Evolutionary conservation across 192 early-diverging fungal genomes (phyloP).

Genomic region (Entomortierella lignicola): DNA sequence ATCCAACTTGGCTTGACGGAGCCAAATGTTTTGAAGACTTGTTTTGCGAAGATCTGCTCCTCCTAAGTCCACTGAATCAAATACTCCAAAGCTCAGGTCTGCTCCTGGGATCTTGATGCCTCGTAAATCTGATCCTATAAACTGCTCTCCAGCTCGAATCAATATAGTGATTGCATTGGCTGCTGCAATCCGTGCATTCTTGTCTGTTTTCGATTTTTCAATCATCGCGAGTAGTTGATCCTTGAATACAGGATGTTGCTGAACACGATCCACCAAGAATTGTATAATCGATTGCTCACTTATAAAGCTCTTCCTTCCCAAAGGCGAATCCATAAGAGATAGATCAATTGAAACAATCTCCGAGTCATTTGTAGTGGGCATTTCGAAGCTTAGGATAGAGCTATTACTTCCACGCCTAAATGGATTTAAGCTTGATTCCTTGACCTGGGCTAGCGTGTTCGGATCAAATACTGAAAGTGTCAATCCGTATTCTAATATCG

Average conservation of each 20-base stretch:
- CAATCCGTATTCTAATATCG: constrained; percentile 1
- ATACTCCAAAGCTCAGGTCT: neutral
- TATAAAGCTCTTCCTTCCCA: constrained; percentile 2
- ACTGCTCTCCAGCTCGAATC: no score
- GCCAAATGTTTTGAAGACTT: neutral
- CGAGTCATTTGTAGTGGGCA: neutral
- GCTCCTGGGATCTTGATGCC: constrained; percentile 2
- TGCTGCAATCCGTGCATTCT: neutral
- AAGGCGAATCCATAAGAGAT: neutral
- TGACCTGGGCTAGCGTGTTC: neutral
- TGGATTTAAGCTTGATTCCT: neutral
- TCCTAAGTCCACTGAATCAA: neutral
- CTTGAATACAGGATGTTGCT: constrained; percentile 15
- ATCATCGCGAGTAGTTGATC: constrained; percentile 4
- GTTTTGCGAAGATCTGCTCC: no score
- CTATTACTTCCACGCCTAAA: neutral
- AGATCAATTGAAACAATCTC: neutral
- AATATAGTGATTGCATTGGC: constrained; percentile 3
- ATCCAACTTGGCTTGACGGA: constrained; percentile 1
- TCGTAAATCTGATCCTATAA: no score
- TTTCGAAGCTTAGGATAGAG: neutral
- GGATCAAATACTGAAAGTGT: neutral
- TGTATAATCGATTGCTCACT: constrained; percentile 6
- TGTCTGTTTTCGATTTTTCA: neutral
- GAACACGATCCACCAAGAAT: constrained; percentile 3